Conservation (phyloP, 345 rosid genomes). For the Gossypium sturtianum region DNA sequence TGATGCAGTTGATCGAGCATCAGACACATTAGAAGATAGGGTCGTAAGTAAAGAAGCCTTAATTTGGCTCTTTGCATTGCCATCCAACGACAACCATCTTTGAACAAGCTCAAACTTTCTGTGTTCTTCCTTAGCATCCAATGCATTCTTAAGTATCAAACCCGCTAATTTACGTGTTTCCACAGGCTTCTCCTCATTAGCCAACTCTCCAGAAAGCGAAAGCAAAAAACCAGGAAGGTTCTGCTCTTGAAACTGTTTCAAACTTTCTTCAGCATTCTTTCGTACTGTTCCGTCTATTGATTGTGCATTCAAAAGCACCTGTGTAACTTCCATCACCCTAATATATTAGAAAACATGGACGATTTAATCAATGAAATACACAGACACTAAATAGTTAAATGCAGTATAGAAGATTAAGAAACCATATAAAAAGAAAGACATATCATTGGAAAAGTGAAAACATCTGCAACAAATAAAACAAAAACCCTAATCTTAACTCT, state of each 20-base stretch:
- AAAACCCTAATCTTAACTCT: neutral
- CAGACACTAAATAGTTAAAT: neutral
- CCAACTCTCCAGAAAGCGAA: slow-evolving; percentile 48
- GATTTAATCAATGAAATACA: neutral
- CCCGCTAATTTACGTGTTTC: slow-evolving; percentile 74
- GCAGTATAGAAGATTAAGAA: neutral
- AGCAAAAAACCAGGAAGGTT: slow-evolving; percentile 60
- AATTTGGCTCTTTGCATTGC: slow-evolving; percentile 47
- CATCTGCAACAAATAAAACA: neutral
- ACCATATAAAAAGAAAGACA: no score
- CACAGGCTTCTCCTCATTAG: slow-evolving; percentile 55
- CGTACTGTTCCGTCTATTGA: slow-evolving; percentile 60
- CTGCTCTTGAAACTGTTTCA: slow-evolving; percentile 66
- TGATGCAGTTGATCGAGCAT: slow-evolving; percentile 64
- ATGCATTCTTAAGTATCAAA: slow-evolving; percentile 58
- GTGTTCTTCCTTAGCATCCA: slow-evolving; percentile 76
- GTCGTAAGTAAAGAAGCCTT: slow-evolving; percentile 52
- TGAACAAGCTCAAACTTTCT: slow-evolving; percentile 40
- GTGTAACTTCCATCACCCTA: slow-evolving; percentile 53
- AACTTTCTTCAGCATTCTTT: slow-evolving; percentile 65
- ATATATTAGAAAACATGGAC: slow-evolving; percentile 7
- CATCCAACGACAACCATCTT: slow-evolving; percentile 59
- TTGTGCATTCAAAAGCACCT: slow-evolving; percentile 72
- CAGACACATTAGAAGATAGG: slow-evolving; percentile 50
- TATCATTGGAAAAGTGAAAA: no score